Conservation (phyloP, 1,284 basidiomycete species). For the Meira nashicola region DNA sequence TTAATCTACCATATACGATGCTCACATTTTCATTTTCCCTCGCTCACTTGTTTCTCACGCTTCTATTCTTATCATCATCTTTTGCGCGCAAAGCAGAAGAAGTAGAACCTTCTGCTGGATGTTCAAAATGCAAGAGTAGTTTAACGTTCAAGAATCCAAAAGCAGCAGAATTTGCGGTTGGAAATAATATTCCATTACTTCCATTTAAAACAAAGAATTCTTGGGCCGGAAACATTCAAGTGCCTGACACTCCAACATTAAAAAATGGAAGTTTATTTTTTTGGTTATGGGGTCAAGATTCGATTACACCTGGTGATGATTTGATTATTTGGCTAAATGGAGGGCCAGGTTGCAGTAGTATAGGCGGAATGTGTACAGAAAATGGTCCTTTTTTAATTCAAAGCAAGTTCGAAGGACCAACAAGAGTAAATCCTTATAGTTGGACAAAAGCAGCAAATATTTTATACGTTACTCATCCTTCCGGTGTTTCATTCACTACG, state of each 20-base stretch:
- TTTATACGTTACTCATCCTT: slow-evolving; percentile 77
- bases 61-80: too few species aligned
- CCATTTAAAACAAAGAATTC: too few species aligned
- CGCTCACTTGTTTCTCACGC: too few species aligned
- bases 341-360: slow-evolving; percentile 63
- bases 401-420: slow-evolving; percentile 62
- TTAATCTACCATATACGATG: too few species aligned
- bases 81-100: too few species aligned
- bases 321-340: slow-evolving; percentile 65
- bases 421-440: slow-evolving; percentile 59
- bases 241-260: slow-evolving; percentile 56
- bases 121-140: too few species aligned
- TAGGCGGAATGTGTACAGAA: slow-evolving; percentile 73
- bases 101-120: too few species aligned
- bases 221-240: too few species aligned
- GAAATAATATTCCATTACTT: too few species aligned
- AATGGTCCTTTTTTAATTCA: slow-evolving; percentile 70
- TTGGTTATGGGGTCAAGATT: slow-evolving; percentile 77
- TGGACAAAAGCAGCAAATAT: slow-evolving; percentile 72
- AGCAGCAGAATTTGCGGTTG: too few species aligned
- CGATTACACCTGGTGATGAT: slow-evolving; percentile 66
- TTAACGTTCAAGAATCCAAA: too few species aligned
- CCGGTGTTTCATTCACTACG: slow-evolving; percentile 73
- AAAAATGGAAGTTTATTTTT: slow-evolving; percentile 54
- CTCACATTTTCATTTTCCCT: too few species aligned